phyloP scores from a whole-genome alignment of 1,284 basidiomycete species.

The Ceratobasidium sp. region DNA sequence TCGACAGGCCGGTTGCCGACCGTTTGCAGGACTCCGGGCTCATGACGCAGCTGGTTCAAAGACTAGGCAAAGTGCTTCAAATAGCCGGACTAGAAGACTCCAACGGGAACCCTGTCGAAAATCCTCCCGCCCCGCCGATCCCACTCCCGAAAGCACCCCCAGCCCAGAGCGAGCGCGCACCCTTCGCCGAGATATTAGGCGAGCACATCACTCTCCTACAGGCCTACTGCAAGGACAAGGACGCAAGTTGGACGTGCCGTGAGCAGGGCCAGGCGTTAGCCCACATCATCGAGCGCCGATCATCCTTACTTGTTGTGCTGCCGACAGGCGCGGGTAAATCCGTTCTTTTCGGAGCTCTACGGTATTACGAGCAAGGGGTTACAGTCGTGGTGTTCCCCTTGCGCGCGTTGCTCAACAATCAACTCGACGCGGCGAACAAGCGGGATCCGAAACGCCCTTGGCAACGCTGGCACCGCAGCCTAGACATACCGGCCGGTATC shows the following conservation, averaged over 20 bases:
- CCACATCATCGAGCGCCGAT: not conserved
- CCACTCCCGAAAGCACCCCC: too few species aligned
- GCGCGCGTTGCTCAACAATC: not conserved
- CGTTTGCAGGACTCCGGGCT: too few species aligned
- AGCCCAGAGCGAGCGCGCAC: too few species aligned
- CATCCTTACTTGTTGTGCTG: not conserved
- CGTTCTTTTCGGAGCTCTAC: not conserved
- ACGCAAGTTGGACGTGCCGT: not conserved
- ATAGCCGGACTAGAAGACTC: too few species aligned
- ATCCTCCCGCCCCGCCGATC: too few species aligned
- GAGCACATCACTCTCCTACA: not conserved
- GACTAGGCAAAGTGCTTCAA: too few species aligned
- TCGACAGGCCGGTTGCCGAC: too few species aligned
- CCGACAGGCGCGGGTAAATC: conserved; percentile 20
- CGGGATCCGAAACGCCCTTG: not conserved
- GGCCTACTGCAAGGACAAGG: not conserved
- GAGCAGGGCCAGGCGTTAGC: not conserved
- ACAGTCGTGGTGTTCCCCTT: conserved; percentile 20
- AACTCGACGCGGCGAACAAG: not conserved
- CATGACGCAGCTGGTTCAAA: too few species aligned
- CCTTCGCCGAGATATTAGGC: too few species aligned
- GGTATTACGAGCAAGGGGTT: not conserved
- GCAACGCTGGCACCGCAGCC: not conserved
- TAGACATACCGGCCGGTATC: not conserved
- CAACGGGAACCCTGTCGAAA: too few species aligned